Base-by-base conservation (phyloP, 2,329 filamentous ascomycete species). In the Zarea fungicola region DNA sequence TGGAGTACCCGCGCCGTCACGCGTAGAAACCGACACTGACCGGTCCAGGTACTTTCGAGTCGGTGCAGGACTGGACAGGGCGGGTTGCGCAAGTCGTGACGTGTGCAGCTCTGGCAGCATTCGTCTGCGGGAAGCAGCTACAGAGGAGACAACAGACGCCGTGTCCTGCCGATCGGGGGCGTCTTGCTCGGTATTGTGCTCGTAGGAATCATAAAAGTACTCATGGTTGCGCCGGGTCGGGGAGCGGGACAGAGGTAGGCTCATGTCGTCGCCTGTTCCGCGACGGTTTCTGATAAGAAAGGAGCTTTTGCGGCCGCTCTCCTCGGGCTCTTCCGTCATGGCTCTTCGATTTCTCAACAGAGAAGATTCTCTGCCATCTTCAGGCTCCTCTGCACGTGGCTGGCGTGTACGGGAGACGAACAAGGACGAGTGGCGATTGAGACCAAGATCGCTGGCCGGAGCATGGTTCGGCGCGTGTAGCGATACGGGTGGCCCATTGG, bases 211-310 rank as follows among this genome's bases (percentile, higher is more conserved):
- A 67, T 72, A 52, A 54, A 64, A 58, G 23, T 68, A 73, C 45
- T 85, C 81, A 1, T 80, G 83, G 29, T 70, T 65, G 4, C 80
- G 79, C 21, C 82, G 71, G 4, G 81, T 83, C 1, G 80, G 78
- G 3, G 75, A 71, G 18, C 43, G n/a, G 77, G 74, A 54, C 77
- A 73, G 41, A 18, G 76, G 74, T 1, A 78, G 74, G 10, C 76
- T 74, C 2, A 78, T 70, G 26, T 74, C 70, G 13, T 71, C 71
- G 25, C 72, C 61, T 29, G 74, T 74, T 11, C 66, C 68, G 31
- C 75, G 69, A 21, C 76, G 70, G 34, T 64, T 65, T 42, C 76
- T 72, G 14, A 73, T 58, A 29, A 78, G 57, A 5, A 75, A 51
- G 32, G 71, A 70, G 28, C 72, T 72, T 52, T 65, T 65, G 39